phyloP scores from a whole-genome alignment of 495 filamentous ascomycete genomes.

The Choiromyces venosus region DNA sequence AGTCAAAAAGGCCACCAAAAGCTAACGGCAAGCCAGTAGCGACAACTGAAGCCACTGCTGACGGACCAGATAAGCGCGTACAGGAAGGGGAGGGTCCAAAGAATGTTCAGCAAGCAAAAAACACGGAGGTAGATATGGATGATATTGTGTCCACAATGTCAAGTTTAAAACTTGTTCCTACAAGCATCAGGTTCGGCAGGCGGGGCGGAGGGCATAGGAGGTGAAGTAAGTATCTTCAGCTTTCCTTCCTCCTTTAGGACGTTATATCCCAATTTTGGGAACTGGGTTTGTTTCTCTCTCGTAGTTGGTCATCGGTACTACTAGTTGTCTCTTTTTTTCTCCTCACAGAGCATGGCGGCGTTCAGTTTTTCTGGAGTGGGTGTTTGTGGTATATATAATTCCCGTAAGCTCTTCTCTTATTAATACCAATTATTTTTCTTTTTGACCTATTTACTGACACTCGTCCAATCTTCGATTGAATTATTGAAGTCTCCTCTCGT shows the following conservation, averaged over 20 bases:
- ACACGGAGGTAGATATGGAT: slow-evolving; percentile 59
- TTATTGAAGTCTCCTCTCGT: not conserved
- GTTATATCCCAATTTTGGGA: not conserved
- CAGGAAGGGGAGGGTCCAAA: slow-evolving; percentile 14
- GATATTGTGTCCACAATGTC: slow-evolving; percentile 76
- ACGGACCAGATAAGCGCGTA: slow-evolving; percentile 4
- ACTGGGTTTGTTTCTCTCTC: not conserved
- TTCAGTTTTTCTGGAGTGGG: not conserved
- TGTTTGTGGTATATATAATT: not conserved
- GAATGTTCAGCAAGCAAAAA: slow-evolving; percentile 17
- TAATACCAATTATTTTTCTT: not conserved
- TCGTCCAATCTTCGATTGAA: not conserved
- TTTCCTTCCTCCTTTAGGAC: not conserved
- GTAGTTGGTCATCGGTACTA: not conserved
- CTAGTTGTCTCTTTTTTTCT: not conserved
- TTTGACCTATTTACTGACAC: not conserved
- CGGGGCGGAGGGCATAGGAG: slow-evolving; percentile 45
- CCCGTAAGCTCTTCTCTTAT: slow-evolving; percentile 1
- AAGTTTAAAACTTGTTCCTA: slow-evolving; percentile 72
- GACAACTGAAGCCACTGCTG: not conserved
- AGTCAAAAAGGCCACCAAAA: not conserved
- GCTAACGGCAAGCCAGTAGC: not conserved
- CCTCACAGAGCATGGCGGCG: not conserved
- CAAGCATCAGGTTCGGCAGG: slow-evolving; percentile 66
- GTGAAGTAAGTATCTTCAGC: not conserved